These are phyloP conservation scores for Hypoxylon sp. DNA, from an alignment of 2,329 filamentous ascomycete species.

Conservation along the genomic window DNA sequence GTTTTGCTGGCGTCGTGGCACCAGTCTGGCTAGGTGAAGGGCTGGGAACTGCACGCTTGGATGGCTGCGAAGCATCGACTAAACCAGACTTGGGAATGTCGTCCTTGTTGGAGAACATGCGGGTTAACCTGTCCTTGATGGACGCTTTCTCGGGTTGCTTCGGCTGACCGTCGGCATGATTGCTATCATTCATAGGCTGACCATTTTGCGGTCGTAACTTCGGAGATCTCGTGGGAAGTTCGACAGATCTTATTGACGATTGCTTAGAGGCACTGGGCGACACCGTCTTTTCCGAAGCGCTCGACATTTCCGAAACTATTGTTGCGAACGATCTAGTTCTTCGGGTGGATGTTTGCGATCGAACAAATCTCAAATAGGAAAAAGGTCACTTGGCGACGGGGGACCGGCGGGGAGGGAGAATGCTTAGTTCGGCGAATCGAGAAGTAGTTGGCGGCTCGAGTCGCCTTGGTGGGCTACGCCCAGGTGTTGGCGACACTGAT, in stretches of 20 bases:
- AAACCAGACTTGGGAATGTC: conserved; percentile 54
- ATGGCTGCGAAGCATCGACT: conserved; percentile 52
- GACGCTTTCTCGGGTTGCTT: conserved; percentile 66
- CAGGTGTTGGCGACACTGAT: conserved; percentile 49
- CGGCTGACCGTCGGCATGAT: conserved; percentile 52
- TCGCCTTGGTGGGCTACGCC: conserved; percentile 53
- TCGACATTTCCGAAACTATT: conserved; percentile 50
- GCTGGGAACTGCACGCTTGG: conserved; percentile 46
- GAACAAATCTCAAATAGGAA: conserved; percentile 38
- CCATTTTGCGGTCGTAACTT: conserved; percentile 51
- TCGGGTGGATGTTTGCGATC: conserved; percentile 26
- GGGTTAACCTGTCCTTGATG: conserved; percentile 73
- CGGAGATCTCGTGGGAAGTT: conserved; percentile 49
- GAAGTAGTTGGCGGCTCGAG: conserved; percentile 49
- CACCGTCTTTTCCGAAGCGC: conserved; percentile 50
- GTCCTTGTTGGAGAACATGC: conserved; percentile 74
- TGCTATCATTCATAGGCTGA: conserved; percentile 48
- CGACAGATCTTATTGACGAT: conserved; percentile 52
- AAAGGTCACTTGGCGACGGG: conserved; percentile 47
- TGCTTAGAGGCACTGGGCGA: conserved; percentile 51
- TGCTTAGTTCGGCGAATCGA: conserved; percentile 40
- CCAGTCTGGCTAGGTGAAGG: conserved; percentile 50
- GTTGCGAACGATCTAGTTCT: conserved; percentile 23
- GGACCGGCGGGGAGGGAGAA: conserved; percentile 35
- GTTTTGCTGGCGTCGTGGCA: conserved; percentile 51